Evolutionary conservation across 1,139 yeast species (phyloP).

Genomic region (Pichia sp.): DNA sequence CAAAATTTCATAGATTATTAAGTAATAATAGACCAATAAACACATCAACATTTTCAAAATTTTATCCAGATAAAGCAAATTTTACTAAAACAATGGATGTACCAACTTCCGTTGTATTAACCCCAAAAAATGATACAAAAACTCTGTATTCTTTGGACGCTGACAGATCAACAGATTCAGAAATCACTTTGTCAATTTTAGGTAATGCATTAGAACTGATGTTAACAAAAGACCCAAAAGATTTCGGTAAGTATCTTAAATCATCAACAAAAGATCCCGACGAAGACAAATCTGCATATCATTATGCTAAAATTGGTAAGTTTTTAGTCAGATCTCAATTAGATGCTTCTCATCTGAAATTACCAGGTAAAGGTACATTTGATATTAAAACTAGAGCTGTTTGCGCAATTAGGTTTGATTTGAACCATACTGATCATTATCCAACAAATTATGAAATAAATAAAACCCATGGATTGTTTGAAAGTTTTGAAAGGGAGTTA

Average conservation of each 20-base stretch:
- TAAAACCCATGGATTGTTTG: slow-evolving; percentile 56
- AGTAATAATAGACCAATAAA: slow-evolving; percentile 55
- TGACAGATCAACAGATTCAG: slow-evolving; percentile 64
- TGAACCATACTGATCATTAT: slow-evolving; percentile 51
- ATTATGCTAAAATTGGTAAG: slow-evolving; percentile 62
- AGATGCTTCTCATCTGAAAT: slow-evolving; percentile 68
- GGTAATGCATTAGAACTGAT: slow-evolving; percentile 77
- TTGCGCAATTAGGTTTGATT: slow-evolving; percentile 75
- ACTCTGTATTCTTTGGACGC: slow-evolving; percentile 59
- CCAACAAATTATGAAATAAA: slow-evolving; percentile 60
- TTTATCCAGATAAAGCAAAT: slow-evolving; percentile 31
- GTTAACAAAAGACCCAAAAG: slow-evolving; percentile 49
- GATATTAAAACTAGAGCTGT: slow-evolving; percentile 92
- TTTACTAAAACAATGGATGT: slow-evolving; percentile 32
- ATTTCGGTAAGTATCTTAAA: slow-evolving; percentile 21
- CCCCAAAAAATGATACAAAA: slow-evolving; percentile 31
- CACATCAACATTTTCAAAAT: slow-evolving; percentile 38
- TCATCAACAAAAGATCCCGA: slow-evolving; percentile 10
- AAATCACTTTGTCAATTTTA: slow-evolving; percentile 64
- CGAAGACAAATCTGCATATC: slow-evolving; percentile 38
- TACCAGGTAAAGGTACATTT: slow-evolving; percentile 82
- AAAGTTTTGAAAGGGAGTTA: slow-evolving; percentile 76
- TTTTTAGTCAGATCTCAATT: slow-evolving; percentile 86
- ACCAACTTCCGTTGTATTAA: slow-evolving; percentile 41
- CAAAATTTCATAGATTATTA: slow-evolving; percentile 65